phyloP scores from a whole-genome alignment of 352 stramenopile species.

The Pythium dissotocum region DNA sequence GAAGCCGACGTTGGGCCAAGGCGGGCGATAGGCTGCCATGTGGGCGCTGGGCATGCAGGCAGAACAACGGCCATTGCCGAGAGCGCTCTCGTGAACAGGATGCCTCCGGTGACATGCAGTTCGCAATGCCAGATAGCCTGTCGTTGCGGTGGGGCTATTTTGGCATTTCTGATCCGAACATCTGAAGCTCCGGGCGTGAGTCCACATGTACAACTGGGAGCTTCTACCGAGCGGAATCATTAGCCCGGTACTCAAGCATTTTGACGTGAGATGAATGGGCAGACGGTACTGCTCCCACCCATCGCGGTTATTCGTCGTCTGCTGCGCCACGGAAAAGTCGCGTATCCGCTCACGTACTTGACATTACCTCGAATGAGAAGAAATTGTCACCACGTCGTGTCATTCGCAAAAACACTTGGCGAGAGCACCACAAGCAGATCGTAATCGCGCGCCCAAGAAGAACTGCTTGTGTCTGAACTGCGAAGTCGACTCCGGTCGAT shows the following conservation, averaged over 20 bases:
- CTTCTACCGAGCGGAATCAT: not conserved
- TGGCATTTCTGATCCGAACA: not conserved
- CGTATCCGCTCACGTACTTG: not conserved
- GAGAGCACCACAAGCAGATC: constrained; percentile 5
- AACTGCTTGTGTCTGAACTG: constrained; percentile 1
- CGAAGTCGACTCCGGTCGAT: not conserved
- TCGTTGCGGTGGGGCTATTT: not conserved
- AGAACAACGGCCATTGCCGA: no score
- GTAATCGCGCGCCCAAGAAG: not conserved
- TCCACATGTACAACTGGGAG: no score
- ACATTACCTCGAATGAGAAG: not conserved
- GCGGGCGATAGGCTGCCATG: not conserved
- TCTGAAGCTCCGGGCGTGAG: not conserved
- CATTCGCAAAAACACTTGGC: not conserved
- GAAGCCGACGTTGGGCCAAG: not conserved
- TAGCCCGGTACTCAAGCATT: not conserved
- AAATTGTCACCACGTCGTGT: not conserved
- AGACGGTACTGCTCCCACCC: not conserved
- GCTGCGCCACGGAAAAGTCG: not conserved
- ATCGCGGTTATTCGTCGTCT: not conserved
- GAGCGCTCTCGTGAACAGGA: no score
- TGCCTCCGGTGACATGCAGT: no score
- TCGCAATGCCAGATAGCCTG: no score
- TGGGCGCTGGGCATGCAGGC: no score
- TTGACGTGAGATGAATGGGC: not conserved